A percentile compares a stretch with the other conserved stretches of the same genome.
Conservation (phyloP, 352 stramenopile species). For the Aphanomyces astaci region DNA sequence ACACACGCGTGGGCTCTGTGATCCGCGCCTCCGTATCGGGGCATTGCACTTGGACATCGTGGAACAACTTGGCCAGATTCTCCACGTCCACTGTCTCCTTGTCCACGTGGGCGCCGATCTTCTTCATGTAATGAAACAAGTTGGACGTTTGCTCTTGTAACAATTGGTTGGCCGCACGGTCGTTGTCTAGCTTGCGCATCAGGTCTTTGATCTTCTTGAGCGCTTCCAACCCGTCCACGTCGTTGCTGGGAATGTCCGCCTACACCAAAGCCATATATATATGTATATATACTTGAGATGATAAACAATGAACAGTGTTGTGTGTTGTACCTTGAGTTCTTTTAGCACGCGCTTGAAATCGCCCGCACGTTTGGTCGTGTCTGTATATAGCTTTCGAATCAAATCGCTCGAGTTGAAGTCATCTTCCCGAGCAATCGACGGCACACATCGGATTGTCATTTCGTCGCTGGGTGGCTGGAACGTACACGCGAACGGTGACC, state of each 20-base stretch:
- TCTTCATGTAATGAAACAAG: slow-evolving; percentile 73
- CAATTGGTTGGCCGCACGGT: slow-evolving; percentile 58
- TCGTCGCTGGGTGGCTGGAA: slow-evolving; percentile 51
- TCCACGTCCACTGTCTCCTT: slow-evolving; percentile 78
- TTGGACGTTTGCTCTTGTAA: slow-evolving; percentile 72
- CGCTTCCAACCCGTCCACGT: slow-evolving; percentile 66
- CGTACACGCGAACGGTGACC: slow-evolving; percentile 80
- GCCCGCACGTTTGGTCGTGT: slow-evolving; percentile 79
- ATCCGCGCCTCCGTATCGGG: slow-evolving; percentile 64
- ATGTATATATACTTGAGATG: neutral
- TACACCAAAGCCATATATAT: neutral
- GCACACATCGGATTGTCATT: slow-evolving; percentile 70
- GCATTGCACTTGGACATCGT: slow-evolving; percentile 72
- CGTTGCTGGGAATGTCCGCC: slow-evolving; percentile 64
- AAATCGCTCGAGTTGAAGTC: slow-evolving; percentile 68
- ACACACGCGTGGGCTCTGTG: slow-evolving; percentile 73
- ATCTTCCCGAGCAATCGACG: slow-evolving; percentile 52
- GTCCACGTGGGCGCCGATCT: slow-evolving; percentile 66
- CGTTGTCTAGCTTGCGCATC: slow-evolving; percentile 62
- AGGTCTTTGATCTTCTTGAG: slow-evolving; percentile 81
- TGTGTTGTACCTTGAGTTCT: slow-evolving; percentile 44
- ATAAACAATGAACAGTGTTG: neutral
- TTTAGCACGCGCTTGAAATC: slow-evolving; percentile 73
- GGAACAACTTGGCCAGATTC: slow-evolving; percentile 75
- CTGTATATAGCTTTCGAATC: slow-evolving; percentile 60